These are phyloP conservation scores for Eucommia ulmoides DNA, from an alignment of 257 asterid genomes.

Conservation along the genomic window DNA sequence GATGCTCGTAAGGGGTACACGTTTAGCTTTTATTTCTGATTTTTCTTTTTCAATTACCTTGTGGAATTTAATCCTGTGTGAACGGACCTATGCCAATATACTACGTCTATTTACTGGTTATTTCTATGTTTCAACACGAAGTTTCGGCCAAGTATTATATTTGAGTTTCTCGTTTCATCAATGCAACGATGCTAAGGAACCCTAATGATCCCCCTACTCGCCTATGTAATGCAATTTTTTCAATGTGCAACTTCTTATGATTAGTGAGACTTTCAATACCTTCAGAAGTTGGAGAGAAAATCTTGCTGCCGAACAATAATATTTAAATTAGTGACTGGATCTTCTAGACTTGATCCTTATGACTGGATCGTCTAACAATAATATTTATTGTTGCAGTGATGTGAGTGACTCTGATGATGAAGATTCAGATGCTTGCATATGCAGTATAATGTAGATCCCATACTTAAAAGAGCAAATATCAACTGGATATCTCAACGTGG, in stretches of 20 bases:
- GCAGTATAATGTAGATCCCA: conserved; percentile 58
- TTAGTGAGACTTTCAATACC: not conserved
- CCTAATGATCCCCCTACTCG: not conserved
- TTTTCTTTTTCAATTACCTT: too few species aligned
- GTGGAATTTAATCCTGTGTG: too few species aligned
- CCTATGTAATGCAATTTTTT: not conserved
- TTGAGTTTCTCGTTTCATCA: not conserved
- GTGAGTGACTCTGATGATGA: conserved; percentile 68
- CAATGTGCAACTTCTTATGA: not conserved
- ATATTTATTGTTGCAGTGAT: conserved; percentile 35
- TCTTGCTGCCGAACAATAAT: too few species aligned
- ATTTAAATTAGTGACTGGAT: not conserved
- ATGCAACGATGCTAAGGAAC: not conserved
- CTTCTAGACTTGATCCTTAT: not conserved
- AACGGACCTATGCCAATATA: too few species aligned
- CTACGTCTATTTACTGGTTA: too few species aligned
- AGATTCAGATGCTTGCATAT: conserved; percentile 63
- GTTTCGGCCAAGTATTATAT: too few species aligned
- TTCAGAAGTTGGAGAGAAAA: too few species aligned
- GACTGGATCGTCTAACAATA: conserved; percentile 5
- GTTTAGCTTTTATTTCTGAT: too few species aligned
- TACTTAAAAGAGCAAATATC: not conserved
- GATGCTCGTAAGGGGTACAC: too few species aligned
- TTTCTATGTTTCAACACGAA: too few species aligned
- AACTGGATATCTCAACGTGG: not conserved